Evolutionary conservation across 2,329 filamentous ascomycete species (phyloP).

Genomic region (Madurella fahalii): DNA sequence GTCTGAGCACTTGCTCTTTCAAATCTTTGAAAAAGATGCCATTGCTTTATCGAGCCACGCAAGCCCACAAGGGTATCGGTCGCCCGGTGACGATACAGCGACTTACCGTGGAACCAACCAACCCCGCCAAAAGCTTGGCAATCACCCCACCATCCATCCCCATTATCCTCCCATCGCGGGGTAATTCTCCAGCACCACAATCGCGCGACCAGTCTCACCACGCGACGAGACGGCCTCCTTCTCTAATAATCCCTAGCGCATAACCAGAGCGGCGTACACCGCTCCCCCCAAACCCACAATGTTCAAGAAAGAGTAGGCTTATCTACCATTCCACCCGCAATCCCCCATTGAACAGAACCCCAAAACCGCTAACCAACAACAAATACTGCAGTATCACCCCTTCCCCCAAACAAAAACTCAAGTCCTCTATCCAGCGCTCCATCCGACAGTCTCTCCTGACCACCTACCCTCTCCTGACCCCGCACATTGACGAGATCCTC

Average conservation of each 20-base stretch:
- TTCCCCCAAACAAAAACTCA: slow-evolving; percentile 89
- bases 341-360: neutral
- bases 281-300: slow-evolving; percentile 46
- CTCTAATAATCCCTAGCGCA: neutral
- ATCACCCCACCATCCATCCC: slow-evolving; percentile 10
- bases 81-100: slow-evolving; percentile 17
- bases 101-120: neutral
- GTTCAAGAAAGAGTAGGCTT: slow-evolving; percentile 84
- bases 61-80: neutral
- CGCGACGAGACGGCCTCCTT: neutral
- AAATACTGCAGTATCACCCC: slow-evolving; percentile 59
- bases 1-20: neutral
- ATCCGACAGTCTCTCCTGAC: slow-evolving; percentile 79
- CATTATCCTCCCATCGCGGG: slow-evolving; percentile 16
- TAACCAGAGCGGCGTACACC: neutral
- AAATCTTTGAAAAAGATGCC: neutral
- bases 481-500: slow-evolving; percentile 88
- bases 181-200: slow-evolving; percentile 5
- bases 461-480: slow-evolving; percentile 79
- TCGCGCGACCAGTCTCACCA: neutral
- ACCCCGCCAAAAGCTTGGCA: slow-evolving; percentile 18
- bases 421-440: slow-evolving; percentile 86
- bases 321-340: neutral
- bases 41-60: neutral
- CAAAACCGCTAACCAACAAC: slow-evolving; percentile 13